phyloP scores from a whole-genome alignment of 164 flowering plant species.

The Vitis labrusca region DNA sequence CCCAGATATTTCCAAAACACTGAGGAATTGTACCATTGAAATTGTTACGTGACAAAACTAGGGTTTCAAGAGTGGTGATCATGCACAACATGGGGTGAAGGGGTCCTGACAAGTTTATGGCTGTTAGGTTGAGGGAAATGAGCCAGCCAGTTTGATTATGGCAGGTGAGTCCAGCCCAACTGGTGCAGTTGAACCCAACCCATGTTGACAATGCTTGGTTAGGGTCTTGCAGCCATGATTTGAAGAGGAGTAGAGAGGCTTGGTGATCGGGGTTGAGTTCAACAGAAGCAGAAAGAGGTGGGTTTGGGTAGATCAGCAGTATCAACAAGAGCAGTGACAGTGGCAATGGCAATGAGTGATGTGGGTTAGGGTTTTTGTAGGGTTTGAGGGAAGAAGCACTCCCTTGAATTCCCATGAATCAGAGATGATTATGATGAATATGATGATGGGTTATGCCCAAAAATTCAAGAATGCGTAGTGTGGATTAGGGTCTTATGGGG shows the following conservation, averaged over 20 bases:
- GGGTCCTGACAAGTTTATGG: constrained; percentile 49
- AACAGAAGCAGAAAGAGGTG: constrained; percentile 7
- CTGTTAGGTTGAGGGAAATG: constrained; percentile 42
- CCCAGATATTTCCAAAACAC: constrained; percentile 50
- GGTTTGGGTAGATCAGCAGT: constrained; percentile 2
- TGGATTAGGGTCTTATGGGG: constrained; percentile 10
- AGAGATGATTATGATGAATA: background rate
- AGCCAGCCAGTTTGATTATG: constrained; percentile 50
- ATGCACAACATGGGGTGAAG: constrained; percentile 62
- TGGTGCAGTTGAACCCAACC: constrained; percentile 46
- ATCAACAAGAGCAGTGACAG: constrained; percentile 7
- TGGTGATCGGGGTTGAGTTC: constrained; percentile 42
- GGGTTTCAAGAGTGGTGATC: constrained; percentile 40
- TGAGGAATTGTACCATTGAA: constrained; percentile 52
- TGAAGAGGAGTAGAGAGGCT: constrained; percentile 54
- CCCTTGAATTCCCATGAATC: constrained; percentile 12
- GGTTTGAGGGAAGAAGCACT: too few relatives aligned
- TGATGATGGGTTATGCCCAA: too few relatives aligned
- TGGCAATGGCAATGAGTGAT: background rate
- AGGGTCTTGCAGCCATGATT: constrained; percentile 51
- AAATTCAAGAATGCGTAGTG: background rate
- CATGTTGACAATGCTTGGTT: constrained; percentile 44
- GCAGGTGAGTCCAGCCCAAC: constrained; percentile 73
- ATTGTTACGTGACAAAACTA: constrained; percentile 52
- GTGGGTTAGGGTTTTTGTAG: constrained; percentile 13